These are phyloP conservation scores for Graphiopsis chlorocephala DNA, from an alignment of 2,329 filamentous ascomycete species.

Conservation along the genomic window DNA sequence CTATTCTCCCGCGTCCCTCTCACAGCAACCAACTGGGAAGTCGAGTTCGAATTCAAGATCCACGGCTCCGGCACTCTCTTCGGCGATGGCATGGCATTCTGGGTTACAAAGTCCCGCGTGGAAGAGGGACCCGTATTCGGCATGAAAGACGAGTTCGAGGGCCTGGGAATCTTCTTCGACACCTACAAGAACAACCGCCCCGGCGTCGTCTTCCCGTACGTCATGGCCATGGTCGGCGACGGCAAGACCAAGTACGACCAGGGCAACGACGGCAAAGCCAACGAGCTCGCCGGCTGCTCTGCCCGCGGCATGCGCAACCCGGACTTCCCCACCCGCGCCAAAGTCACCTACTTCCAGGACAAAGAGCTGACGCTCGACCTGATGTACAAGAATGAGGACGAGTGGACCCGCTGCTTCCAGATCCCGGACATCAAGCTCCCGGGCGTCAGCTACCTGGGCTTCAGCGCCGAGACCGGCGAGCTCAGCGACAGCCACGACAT, in stretches of 20 bases:
- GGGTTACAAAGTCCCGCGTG: slow-evolving; percentile 91
- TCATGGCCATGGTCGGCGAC: slow-evolving; percentile 98
- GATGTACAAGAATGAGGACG: slow-evolving; percentile 85
- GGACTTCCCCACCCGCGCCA: slow-evolving; percentile 74
- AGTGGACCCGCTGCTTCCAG: slow-evolving; percentile 90
- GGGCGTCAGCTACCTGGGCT: slow-evolving; percentile 62
- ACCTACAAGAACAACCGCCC: slow-evolving; percentile 99
- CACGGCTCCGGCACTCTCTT: slow-evolving; percentile 85
- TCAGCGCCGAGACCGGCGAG: slow-evolving; percentile 87
- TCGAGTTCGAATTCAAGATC: slow-evolving; percentile 94
- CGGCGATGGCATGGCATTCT: slow-evolving; percentile 95
- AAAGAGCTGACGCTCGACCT: slow-evolving; percentile 86
- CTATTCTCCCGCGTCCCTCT: slow-evolving; percentile 90
- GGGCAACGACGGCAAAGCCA: slow-evolving; percentile 87
- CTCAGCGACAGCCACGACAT: slow-evolving; percentile 98
- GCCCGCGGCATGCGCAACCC: slow-evolving; percentile 84
- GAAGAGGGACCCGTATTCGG: slow-evolving; percentile 83
- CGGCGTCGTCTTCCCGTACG: slow-evolving; percentile 90
- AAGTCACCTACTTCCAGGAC: slow-evolving; percentile 94
- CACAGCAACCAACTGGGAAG: slow-evolving; percentile 98
- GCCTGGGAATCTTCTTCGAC: slow-evolving; percentile 91
- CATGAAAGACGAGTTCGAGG: slow-evolving; percentile 82
- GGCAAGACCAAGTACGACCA: slow-evolving; percentile 88
- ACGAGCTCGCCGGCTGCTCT: slow-evolving; percentile 91
- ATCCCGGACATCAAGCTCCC: slow-evolving; percentile 68